phyloP scores from a whole-genome alignment of 2,329 filamentous ascomycete genomes.

The Aspergillus ochraceus region DNA sequence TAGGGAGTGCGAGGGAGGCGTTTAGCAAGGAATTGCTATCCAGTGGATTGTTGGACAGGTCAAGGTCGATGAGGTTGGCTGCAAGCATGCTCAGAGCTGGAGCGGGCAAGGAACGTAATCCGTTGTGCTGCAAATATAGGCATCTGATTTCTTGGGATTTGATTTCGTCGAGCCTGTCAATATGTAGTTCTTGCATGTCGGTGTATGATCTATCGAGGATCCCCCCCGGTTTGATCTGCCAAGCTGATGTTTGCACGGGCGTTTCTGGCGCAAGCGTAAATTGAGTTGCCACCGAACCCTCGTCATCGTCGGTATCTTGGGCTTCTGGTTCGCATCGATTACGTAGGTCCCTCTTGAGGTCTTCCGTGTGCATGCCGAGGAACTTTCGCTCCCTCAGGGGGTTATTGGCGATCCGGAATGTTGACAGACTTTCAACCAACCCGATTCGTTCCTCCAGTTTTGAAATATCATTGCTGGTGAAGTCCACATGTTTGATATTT shows the following conservation, averaged over 20 bases:
- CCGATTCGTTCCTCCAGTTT: slow-evolving; percentile 74
- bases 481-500: slow-evolving; percentile 73
- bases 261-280: slow-evolving; percentile 48
- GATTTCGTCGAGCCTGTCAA: slow-evolving; percentile 49
- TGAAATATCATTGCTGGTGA: slow-evolving; percentile 81
- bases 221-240: slow-evolving; percentile 40
- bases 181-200: slow-evolving; percentile 56
- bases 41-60: slow-evolving; percentile 73
- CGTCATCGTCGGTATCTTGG: slow-evolving; percentile 37
- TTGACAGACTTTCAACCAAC: slow-evolving; percentile 73
- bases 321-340: slow-evolving; percentile 59
- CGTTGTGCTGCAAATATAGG: slow-evolving; percentile 75
- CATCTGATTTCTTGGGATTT: slow-evolving; percentile 52
- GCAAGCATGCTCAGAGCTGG: slow-evolving; percentile 69
- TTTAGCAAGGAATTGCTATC: slow-evolving; percentile 64
- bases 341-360: slow-evolving; percentile 73
- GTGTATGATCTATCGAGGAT: slow-evolving; percentile 71
- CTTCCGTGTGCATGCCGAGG: slow-evolving; percentile 73
- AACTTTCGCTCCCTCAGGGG: slow-evolving; percentile 87
- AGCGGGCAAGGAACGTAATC: slow-evolving; percentile 67
- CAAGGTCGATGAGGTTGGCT: slow-evolving; percentile 68
- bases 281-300: slow-evolving; percentile 42
- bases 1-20: slow-evolving; percentile 67
- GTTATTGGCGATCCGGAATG: slow-evolving; percentile 81
- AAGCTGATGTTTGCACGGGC: slow-evolving; percentile 31